Evolutionary conservation across 2,329 filamentous ascomycete species (phyloP), one percentile per base, ranked within the genome.

Genomic region (Fusarium temperatum): DNA sequence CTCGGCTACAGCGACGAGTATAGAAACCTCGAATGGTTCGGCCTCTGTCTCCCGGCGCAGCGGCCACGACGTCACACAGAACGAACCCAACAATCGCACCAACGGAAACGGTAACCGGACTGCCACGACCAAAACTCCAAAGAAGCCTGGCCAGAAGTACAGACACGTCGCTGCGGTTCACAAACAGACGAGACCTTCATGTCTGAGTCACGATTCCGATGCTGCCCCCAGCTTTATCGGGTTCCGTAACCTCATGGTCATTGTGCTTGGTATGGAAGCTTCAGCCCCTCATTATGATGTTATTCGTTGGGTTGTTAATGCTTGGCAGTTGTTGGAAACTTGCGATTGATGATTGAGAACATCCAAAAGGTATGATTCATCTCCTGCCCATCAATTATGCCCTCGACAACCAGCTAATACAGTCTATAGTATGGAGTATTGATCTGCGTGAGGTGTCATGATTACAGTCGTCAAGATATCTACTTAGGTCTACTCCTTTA

Each of bases 281-380:
- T 58, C 58, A 51, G 51, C 67, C 67, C 55, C 66, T 66, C 63
- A 63, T 59, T 57, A 61, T 70, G 71, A 67, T 60, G 66, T 61
- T 58, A 63, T 50, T 42, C 60, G 45, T 61, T 56, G 32, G 35
- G 44, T 63, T 70, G 65, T 63, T 78, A 61, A 77, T 75, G 65
- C 65, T 68, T 57, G 48, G 44, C 69, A 95, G 94, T 98, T 79
- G 94, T 96, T 56, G 96, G 95, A 78, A 99, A 99, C 81, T 84
- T 99, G 58, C 92, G 96, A 73, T 87, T 99, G 78, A 94, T 98
- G 85, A 95, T 99, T 80, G 96, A 98, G 83, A 99, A 99, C 81
- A 94, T 96, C 76, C 94, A 96, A 86, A 98, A 98, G 88, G 94
- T 94, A 80, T 70, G 30, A 6, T n/a, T 32, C 22, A 18, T 18